phyloP scores from a whole-genome alignment of 805 yeast species.

The Metschnikowia cubensis region DNA sequence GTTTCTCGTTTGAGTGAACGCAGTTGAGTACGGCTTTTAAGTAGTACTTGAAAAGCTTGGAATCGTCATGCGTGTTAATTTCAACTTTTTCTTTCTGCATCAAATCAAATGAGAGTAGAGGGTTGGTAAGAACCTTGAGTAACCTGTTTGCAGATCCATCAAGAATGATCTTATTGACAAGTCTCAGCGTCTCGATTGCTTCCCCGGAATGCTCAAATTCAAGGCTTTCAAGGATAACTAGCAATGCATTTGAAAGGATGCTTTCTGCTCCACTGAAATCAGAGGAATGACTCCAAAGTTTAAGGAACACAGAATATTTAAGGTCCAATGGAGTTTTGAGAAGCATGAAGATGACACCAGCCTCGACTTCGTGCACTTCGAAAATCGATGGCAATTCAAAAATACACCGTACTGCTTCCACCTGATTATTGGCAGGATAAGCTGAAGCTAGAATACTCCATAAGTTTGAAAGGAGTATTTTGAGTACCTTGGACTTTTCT shows the following conservation, averaged over 20 bases:
- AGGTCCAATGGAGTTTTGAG: slow-evolving; percentile 26
- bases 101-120: slow-evolving; percentile 43
- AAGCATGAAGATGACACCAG: slow-evolving; percentile 60
- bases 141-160: slow-evolving; percentile 59
- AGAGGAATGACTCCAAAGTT: slow-evolving; percentile 70
- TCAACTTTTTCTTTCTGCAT: slow-evolving; percentile 24
- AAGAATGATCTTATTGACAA: slow-evolving; percentile 43
- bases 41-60: slow-evolving; percentile 59
- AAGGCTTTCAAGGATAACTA: slow-evolving; percentile 56
- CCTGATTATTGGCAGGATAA: slow-evolving; percentile 53
- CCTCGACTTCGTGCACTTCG: slow-evolving; percentile 60
- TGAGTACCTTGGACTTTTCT: slow-evolving; percentile 37
- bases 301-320: slow-evolving; percentile 52
- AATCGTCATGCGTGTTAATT: slow-evolving; percentile 51
- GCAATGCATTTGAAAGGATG: slow-evolving; percentile 59
- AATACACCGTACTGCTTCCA: slow-evolving; percentile 64
- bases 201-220: slow-evolving; percentile 1
- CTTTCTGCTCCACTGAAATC: slow-evolving; percentile 46
- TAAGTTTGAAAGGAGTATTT: slow-evolving; percentile 41
- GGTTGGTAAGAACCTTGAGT: slow-evolving; percentile 54
- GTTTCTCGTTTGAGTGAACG: slow-evolving; percentile 42
- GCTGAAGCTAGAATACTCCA: slow-evolving; percentile 53
- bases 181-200: slow-evolving; percentile 39
- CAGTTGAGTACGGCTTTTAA: slow-evolving; percentile 51
- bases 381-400: slow-evolving; percentile 57